phyloP scores from a whole-genome alignment of 257 asterid species.

The Ophiorrhiza pumila region DNA sequence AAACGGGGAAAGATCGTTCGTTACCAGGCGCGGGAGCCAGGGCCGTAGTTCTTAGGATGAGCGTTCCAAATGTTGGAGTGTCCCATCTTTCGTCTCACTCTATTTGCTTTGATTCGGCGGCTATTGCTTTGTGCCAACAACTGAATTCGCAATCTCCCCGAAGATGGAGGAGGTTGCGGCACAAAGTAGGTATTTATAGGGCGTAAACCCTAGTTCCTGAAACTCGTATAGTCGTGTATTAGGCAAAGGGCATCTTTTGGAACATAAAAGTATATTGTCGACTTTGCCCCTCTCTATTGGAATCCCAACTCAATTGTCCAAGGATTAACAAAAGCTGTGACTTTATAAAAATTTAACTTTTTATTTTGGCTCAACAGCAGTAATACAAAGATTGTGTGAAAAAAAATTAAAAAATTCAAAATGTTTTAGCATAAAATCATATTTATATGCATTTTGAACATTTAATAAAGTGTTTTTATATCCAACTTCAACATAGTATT shows the following conservation, averaged over 20 bases:
- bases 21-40: constrained; percentile 46
- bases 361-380: too few species aligned
- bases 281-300: too few species aligned
- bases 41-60: constrained; percentile 49
- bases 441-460: too few species aligned
- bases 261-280: too few species aligned
- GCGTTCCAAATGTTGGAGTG: constrained; percentile 50
- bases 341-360: too few species aligned
- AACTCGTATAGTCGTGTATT: background rate
- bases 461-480: too few species aligned
- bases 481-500: too few species aligned
- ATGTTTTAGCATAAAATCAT: too few species aligned
- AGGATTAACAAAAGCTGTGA: too few species aligned
- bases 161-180: background rate
- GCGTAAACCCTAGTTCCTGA: constrained; percentile 5
- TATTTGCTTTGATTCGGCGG: background rate
- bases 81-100: constrained; percentile 27
- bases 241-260: background rate
- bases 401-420: too few species aligned
- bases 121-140: background rate
- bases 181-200: background rate
- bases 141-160: background rate
- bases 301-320: too few species aligned
- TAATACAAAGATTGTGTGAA: too few species aligned
- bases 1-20: background rate